Conservation (phyloP, 139 green algal genomes). For the Micromonas commoda region DNA sequence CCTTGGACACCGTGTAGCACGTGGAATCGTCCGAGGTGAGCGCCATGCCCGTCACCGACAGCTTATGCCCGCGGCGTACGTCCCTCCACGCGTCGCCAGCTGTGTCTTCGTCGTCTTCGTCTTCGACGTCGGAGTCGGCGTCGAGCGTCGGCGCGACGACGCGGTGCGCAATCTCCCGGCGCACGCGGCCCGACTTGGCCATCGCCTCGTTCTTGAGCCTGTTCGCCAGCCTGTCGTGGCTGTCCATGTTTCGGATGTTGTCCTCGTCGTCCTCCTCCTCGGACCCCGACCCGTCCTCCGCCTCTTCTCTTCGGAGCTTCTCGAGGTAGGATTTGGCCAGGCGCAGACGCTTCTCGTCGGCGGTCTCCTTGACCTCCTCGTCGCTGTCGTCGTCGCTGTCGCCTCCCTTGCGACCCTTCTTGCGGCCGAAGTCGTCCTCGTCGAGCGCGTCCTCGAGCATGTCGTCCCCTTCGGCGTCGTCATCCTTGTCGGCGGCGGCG, state of each 20-base stretch:
- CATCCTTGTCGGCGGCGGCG: neutral
- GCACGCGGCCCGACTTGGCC: neutral
- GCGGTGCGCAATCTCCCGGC: neutral
- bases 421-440: neutral
- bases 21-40: slow-evolving; percentile 62
- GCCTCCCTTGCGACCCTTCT: neutral
- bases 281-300: slow-evolving; percentile 36
- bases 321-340: slow-evolving; percentile 64
- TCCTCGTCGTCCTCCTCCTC: slow-evolving; percentile 41
- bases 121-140: neutral
- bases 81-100: slow-evolving; percentile 8
- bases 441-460: slow-evolving; percentile 3
- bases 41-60: slow-evolving; percentile 61
- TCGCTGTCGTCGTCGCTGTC: neutral
- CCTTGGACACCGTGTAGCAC: slow-evolving; percentile 70
- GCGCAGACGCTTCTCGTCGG: slow-evolving; percentile 70
- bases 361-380: slow-evolving; percentile 52
- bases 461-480: neutral
- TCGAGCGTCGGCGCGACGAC: no score
- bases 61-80: slow-evolving; percentile 36
- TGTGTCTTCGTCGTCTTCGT: slow-evolving; percentile 21
- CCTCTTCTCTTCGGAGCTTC: slow-evolving; percentile 41
- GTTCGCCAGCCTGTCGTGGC: neutral
- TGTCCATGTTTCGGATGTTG: slow-evolving; percentile 9
- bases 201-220: slow-evolving; percentile 9